Conservation (phyloP, 345 rosid genomes). For the Dipteronia sinensis region DNA sequence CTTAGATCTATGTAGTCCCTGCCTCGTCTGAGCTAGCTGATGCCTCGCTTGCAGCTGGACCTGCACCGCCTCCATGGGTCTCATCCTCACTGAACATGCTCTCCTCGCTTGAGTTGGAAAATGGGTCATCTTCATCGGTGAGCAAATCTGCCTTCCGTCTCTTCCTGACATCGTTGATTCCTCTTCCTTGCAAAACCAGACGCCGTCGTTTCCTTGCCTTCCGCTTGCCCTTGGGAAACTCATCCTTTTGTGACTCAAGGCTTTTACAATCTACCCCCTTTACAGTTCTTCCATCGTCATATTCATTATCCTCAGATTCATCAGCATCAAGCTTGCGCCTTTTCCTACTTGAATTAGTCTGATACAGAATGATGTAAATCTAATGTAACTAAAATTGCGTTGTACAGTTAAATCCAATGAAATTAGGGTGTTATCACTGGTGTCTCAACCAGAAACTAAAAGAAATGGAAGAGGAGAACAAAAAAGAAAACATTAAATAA, state of each 20-base stretch:
- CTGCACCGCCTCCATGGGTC: conserved; percentile 39
- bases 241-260: conserved; percentile 73
- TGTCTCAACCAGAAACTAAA: background rate
- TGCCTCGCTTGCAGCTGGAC: conserved; percentile 44
- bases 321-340: conserved; percentile 79
- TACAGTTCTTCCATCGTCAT: conserved; percentile 40
- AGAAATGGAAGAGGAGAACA: background rate
- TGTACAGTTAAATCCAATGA: background rate
- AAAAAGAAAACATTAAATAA: background rate
- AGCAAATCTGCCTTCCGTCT: conserved; percentile 49
- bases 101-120: conserved; percentile 71
- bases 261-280: conserved; percentile 50
- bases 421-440: background rate
- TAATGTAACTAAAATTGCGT: background rate
- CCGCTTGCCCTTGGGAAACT: conserved; percentile 90
- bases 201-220: conserved; percentile 86
- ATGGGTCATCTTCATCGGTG: conserved; percentile 53
- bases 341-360: conserved; percentile 87
- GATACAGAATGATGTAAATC: conserved; percentile 24
- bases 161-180: conserved; percentile 65
- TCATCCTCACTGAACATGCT: conserved; percentile 81
- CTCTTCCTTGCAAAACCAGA: conserved; percentile 77
- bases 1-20: conserved; percentile 30
- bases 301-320: conserved; percentile 74
- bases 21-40: conserved; percentile 70